Base-by-base conservation (phyloP, 2,329 filamentous ascomycete genomes). In the Penicillium sp. region DNA sequence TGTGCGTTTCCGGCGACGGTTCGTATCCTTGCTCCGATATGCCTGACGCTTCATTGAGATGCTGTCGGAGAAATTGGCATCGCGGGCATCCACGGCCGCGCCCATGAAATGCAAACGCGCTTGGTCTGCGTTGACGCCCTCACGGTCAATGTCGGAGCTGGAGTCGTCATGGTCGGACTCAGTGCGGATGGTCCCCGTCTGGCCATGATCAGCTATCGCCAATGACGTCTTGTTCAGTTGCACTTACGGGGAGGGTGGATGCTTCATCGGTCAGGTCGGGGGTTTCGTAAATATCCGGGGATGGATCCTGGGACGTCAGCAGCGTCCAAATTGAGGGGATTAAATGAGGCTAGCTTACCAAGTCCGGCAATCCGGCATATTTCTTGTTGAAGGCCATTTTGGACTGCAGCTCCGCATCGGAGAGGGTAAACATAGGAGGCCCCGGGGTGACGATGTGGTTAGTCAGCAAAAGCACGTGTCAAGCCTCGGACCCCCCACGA, bases 211-310 rank as follows among this genome's bases (percentile, higher is more conserved):
- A 79, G 36, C 80, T 79, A 43, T 42, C 43, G 7, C 8, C 45
- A 13, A 53, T 54, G 39, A 36, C 13, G 5, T 51, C 22, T 47
- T 8, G 5, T 32, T 34, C 36, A 16, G 24, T 45, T 50, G 53
- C 40, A 73, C 83, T 74, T 78, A 93, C 90, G 52, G 87, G 89
- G 53, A 92, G 78, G 45, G 92, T 96, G 21, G 92, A 96, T 59
- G 86, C 89, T 73, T 96, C 92, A 69, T 96, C 91, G 53, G 89
- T 93, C 62, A 97, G 79, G 52, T 96, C 92, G 61, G 93, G 92
- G 14, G 94, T 97, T 76, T 97, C 93, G 79, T 97, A 97, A 67
- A 96, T 90, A 69, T 97, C 94, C 62, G 92, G 92, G 27, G 92
- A 92, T 50, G 88, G 89, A 76, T 97, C 92, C 89, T 95, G 21